Evolutionary conservation across 164 flowering plant species (phyloP).

Genomic region (Protea cynaroides): DNA sequence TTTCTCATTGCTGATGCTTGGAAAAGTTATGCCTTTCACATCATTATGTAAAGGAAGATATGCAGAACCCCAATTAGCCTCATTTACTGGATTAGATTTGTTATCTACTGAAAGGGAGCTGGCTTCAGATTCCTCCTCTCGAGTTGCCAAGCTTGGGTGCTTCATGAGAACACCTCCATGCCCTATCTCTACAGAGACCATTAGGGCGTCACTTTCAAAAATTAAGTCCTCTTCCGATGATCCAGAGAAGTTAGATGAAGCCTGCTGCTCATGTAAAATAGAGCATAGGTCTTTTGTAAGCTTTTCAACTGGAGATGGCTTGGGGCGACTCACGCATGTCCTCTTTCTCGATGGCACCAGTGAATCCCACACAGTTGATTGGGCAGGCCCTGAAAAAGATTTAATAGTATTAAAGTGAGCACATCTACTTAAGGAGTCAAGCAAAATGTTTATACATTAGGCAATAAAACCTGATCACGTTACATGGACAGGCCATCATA

Average conservation of each 20-base stretch:
- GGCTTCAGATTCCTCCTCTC: slow-evolving; percentile 96
- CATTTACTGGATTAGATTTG: slow-evolving; percentile 35
- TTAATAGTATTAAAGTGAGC: not conserved
- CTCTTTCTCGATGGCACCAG: slow-evolving; percentile 84
- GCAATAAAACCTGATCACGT: not conserved
- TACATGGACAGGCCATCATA: not conserved
- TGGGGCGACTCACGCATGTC: slow-evolving; percentile 68
- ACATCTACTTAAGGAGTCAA: not conserved
- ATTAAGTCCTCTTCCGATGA: slow-evolving; percentile 87
- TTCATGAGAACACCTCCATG: slow-evolving; percentile 91
- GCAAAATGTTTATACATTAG: not conserved
- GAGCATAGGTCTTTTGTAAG: slow-evolving; percentile 78
- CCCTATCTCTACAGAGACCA: slow-evolving; percentile 94
- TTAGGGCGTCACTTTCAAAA: slow-evolving; percentile 71
- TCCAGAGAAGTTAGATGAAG: slow-evolving; percentile 65
- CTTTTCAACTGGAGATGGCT: slow-evolving; percentile 86
- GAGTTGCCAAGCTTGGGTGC: slow-evolving; percentile 59
- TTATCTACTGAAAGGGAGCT: slow-evolving; percentile 84
- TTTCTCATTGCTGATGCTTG: slow-evolving; percentile 23
- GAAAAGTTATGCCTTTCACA: slow-evolving; percentile 25
- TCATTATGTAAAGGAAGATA: slow-evolving; percentile 38
- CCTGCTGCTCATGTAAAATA: slow-evolving; percentile 82
- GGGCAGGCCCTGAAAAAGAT: slow-evolving; percentile 63
- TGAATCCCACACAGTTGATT: slow-evolving; percentile 77
- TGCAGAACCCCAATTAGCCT: slow-evolving; percentile 38